phyloP scores from a whole-genome alignment of 2,329 filamentous ascomycete species.

The Neonectria coccinea region DNA sequence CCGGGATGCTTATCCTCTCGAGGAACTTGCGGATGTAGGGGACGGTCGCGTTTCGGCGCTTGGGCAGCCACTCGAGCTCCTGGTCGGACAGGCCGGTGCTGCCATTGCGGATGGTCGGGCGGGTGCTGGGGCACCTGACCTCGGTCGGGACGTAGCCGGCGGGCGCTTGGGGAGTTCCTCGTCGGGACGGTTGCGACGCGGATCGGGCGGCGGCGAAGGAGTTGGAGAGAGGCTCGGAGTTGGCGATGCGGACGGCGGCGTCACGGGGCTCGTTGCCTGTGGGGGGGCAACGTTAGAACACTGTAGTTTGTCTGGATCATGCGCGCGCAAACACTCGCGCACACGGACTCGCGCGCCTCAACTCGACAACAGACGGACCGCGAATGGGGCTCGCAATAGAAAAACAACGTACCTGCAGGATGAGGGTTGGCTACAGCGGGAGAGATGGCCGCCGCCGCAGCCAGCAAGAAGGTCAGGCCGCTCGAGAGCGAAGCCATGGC shows the following conservation, averaged over 20 bases:
- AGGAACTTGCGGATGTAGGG: constrained; percentile 82
- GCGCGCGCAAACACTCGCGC: constrained; percentile 17
- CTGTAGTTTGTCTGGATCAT: neutral
- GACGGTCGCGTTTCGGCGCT: constrained; percentile 78
- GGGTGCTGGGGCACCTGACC: constrained; percentile 76
- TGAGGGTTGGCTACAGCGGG: constrained; percentile 36
- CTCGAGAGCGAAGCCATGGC: constrained; percentile 42
- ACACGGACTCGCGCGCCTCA: neutral
- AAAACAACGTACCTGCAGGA: constrained; percentile 31
- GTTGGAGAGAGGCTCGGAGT: constrained; percentile 30
- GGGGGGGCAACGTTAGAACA: constrained; percentile 29
- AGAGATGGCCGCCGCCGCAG: constrained; percentile 38
- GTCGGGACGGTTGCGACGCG: constrained; percentile 29
- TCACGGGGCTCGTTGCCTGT: constrained; percentile 34
- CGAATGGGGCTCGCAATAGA: neutral
- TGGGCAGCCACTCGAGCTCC: constrained; percentile 80
- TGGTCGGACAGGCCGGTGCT: constrained; percentile 67
- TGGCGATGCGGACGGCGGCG: constrained; percentile 33
- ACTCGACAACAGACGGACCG: neutral
- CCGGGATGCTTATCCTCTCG: constrained; percentile 76
- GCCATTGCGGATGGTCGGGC: constrained; percentile 76
- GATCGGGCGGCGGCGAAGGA: constrained; percentile 27
- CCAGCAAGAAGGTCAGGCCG: constrained; percentile 43
- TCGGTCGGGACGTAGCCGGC: constrained; percentile 75
- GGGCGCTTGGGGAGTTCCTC: constrained; percentile 51